phyloP scores from a whole-genome alignment of 2,329 filamentous ascomycete species.

The Periglandula ipomoeae region DNA sequence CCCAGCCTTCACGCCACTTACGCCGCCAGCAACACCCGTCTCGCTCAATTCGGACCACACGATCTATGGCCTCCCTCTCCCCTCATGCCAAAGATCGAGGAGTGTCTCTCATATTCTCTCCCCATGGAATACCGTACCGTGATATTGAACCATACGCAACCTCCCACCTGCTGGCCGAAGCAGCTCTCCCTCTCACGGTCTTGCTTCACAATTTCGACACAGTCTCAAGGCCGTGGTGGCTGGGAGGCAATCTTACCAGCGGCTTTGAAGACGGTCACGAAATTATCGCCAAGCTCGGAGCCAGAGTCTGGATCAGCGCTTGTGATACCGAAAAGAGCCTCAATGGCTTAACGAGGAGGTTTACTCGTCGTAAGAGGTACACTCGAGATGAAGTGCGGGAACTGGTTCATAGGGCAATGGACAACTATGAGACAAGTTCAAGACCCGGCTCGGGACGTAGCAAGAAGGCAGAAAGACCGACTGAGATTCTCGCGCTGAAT shows the following conservation, averaged over 20 bases:
- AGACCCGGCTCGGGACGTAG: constrained; percentile 6
- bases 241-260: constrained; percentile 48
- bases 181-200: constrained; percentile 52
- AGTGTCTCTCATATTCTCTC: constrained; percentile 55
- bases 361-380: constrained; percentile 38
- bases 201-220: constrained; percentile 57
- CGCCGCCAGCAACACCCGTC: constrained; percentile 26
- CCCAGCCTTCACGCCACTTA: constrained; percentile 20
- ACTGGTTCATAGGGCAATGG: constrained; percentile 14
- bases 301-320: constrained; percentile 29
- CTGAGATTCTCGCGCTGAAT: constrained; percentile 32
- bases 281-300: constrained; percentile 16
- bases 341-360: constrained; percentile 39
- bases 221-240: constrained; percentile 50
- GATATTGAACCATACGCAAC: constrained; percentile 46
- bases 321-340: constrained; percentile 41
- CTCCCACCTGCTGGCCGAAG: constrained; percentile 44
- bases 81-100: constrained; percentile 31
- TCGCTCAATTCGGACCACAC: constrained; percentile 25
- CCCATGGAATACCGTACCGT: constrained; percentile 49
- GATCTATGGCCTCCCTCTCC: constrained; percentile 26
- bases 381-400: constrained; percentile 34
- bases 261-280: constrained; percentile 49
- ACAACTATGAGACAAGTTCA: not conserved
- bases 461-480: constrained; percentile 14